A percentile compares a stretch with the other conserved stretches of the same genome.
These are phyloP conservation scores for Phialophora verrucosa DNA, from an alignment of 2,329 filamentous ascomycete genomes.

Conservation along the genomic window DNA sequence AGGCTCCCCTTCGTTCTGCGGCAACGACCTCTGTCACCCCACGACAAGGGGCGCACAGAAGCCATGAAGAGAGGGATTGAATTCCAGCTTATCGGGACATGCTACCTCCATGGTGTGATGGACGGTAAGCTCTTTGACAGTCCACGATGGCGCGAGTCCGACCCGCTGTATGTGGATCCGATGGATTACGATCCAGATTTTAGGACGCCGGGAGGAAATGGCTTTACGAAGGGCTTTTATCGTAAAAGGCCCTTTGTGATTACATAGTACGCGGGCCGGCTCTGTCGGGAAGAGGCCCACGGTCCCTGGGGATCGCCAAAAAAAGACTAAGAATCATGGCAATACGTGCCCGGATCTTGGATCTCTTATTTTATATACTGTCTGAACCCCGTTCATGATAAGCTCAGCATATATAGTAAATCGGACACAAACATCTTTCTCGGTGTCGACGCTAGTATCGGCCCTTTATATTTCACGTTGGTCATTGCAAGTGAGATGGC, in stretches of 20 bases:
- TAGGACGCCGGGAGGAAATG: neutral
- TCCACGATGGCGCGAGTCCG: neutral
- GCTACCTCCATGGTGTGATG: neutral
- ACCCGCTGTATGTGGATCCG: neutral
- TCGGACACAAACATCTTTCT: neutral
- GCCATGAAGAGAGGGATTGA: neutral
- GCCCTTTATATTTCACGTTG: too few relatives aligned
- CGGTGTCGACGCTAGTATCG: too few relatives aligned
- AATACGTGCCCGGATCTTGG: too few relatives aligned
- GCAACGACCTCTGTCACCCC: neutral
- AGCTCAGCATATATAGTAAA: neutral
- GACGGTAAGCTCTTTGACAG: neutral
- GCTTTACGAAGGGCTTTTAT: neutral
- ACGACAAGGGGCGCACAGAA: neutral
- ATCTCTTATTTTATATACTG: too few relatives aligned
- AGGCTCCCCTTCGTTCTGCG: neutral
- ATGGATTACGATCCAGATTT: constrained; percentile 1
- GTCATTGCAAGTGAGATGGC: too few relatives aligned
- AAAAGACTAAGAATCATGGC: too few relatives aligned
- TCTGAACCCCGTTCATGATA: neutral
- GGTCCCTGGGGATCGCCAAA: too few relatives aligned
- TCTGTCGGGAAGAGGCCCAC: too few relatives aligned
- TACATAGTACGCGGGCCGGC: neutral
- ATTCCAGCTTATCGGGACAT: neutral
- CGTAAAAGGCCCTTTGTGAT: constrained; percentile 1